phyloP scores from a whole-genome alignment of 2,329 filamentous ascomycete genomes.

The Penicillium sp. region DNA sequence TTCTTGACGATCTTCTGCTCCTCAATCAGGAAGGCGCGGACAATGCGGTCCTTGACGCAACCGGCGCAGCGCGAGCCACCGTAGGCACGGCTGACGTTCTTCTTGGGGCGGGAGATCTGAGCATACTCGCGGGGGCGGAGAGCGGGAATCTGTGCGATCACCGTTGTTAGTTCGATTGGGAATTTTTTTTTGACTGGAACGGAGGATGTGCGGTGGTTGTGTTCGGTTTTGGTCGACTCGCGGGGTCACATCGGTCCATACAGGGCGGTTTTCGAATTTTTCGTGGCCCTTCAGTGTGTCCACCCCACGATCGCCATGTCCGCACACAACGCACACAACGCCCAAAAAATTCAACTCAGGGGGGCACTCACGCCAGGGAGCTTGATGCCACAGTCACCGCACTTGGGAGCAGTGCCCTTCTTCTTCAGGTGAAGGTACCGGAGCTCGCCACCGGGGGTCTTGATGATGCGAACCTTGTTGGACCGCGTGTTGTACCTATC shows the following conservation, averaged over 20 bases:
- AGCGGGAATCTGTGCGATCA: slow-evolving; percentile 69
- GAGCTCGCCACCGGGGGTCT: slow-evolving; percentile 94
- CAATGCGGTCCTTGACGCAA: slow-evolving; percentile 97
- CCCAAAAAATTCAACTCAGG: slow-evolving; percentile 19
- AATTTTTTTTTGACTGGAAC: neutral
- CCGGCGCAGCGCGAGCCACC: slow-evolving; percentile 97
- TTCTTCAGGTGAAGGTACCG: slow-evolving; percentile 99
- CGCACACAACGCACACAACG: slow-evolving; percentile 15
- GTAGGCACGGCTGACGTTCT: slow-evolving; percentile 98
- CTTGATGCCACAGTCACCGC: slow-evolving; percentile 98
- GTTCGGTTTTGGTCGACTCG: slow-evolving; percentile 10
- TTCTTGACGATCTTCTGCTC: slow-evolving; percentile 99
- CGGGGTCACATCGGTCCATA: slow-evolving; percentile 6
- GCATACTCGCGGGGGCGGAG: slow-evolving; percentile 98
- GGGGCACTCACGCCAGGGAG: slow-evolving; percentile 85
- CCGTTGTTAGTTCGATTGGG: slow-evolving; percentile 17
- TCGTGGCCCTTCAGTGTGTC: slow-evolving; percentile 13
- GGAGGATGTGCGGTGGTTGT: slow-evolving; percentile 5
- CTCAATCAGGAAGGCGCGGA: slow-evolving; percentile 98
- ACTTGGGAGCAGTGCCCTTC: slow-evolving; percentile 96
- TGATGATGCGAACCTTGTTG: slow-evolving; percentile 93
- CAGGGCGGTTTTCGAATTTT: slow-evolving; percentile 7
- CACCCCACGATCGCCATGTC: slow-evolving; percentile 14
- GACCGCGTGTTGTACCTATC: slow-evolving; percentile 94
- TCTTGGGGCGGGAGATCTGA: slow-evolving; percentile 95